Conservation (phyloP, 805 yeast genomes). For the Vanderwaltozyma polyspora region DNA sequence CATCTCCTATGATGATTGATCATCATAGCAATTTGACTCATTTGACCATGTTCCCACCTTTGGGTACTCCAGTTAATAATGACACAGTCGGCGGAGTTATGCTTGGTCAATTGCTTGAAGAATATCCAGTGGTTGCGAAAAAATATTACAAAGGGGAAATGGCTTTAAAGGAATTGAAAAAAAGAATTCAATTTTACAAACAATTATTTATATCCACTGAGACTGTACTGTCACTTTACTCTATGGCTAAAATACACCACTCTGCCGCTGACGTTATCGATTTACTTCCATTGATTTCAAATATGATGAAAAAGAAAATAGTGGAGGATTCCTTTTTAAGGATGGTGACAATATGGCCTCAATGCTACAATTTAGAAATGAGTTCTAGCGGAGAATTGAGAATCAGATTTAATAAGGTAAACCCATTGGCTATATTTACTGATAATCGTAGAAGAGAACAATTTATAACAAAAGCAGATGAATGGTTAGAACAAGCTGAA, state of each 20-base stretch:
- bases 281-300: conserved; percentile 22
- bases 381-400: conserved; percentile 17
- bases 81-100: conserved; percentile 7
- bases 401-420: conserved; percentile 12
- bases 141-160: conserved; percentile 15
- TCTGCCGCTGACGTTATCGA: conserved; percentile 12
- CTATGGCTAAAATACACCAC: conserved; percentile 13
- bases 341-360: conserved; percentile 23
- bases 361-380: conserved; percentile 16
- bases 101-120: conserved; percentile 15
- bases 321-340: conserved; percentile 16
- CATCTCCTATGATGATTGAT: conserved; percentile 16
- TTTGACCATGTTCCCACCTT: conserved; percentile 16
- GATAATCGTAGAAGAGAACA: conserved; percentile 20
- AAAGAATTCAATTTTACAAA: conserved; percentile 13
- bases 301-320: conserved; percentile 20
- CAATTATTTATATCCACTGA: conserved; percentile 18
- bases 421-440: conserved; percentile 11
- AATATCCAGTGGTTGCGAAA: conserved; percentile 17
- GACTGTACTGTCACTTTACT: conserved; percentile 20
- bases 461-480: conserved; percentile 16
- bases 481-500: conserved; percentile 10
- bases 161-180: conserved; percentile 7
- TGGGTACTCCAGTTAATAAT: conserved; percentile 5
- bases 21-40: conserved; percentile 10